Percentiles rank a stretch among this genome's conserved stretches.
These are phyloP conservation scores for Kuraishia cidri DNA, from an alignment of 805 yeast species.

Conservation along the genomic window DNA sequence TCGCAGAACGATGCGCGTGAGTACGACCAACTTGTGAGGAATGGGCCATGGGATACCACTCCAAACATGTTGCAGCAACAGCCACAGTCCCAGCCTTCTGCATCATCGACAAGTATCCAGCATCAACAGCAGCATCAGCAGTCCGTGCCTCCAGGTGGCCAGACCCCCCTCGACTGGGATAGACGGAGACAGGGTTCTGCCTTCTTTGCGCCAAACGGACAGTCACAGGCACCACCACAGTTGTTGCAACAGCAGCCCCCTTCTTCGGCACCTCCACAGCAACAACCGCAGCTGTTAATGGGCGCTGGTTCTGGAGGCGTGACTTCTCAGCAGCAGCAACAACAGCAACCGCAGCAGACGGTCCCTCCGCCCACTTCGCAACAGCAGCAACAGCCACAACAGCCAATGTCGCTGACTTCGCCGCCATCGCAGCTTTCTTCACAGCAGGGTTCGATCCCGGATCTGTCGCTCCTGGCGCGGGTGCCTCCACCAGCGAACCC, in stretches of 20 bases:
- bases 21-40: conserved; percentile 37
- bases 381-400: conserved; percentile 7
- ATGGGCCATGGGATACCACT: conserved; percentile 8
- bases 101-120: too few species aligned
- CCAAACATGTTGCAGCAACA: conserved; percentile 2
- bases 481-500: conserved; percentile 95
- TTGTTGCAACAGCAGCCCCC: conserved; percentile 2
- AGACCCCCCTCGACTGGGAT: background rate
- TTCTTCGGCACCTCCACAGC: background rate
- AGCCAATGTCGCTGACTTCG: background rate
- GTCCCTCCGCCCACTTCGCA: background rate
- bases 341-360: conserved; percentile 5
- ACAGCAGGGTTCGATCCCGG: conserved; percentile 30
- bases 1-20: conserved; percentile 36
- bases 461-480: conserved; percentile 63
- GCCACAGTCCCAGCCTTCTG: conserved; percentile 1
- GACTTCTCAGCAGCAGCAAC: conserved; percentile 2
- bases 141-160: background rate
- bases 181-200: background rate
- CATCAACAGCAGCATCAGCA: conserved; percentile 1
- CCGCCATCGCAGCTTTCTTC: conserved; percentile 10
- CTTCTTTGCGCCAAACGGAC: too few species aligned
- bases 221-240: conserved; percentile 4
- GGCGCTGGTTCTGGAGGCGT: too few species aligned
- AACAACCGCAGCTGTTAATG: background rate